Conservation (phyloP, 2,329 filamentous ascomycete species). For the Ophiostoma tasmaniense region DNA sequence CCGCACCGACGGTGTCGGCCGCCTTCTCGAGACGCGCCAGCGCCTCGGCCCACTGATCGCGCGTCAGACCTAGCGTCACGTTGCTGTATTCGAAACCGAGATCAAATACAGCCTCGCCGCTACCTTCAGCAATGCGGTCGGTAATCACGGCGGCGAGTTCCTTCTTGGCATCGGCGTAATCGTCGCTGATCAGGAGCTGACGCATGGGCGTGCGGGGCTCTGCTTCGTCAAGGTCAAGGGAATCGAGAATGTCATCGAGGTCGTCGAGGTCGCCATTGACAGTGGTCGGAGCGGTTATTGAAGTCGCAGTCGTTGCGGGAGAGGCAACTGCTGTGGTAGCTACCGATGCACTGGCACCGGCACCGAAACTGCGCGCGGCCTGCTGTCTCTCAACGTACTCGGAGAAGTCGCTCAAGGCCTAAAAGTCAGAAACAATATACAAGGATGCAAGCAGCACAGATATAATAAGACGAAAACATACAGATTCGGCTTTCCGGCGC, state of each 20-base stretch:
- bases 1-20: constrained; percentile 56
- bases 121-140: constrained; percentile 67
- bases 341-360: constrained; percentile 21
- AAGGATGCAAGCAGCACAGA: neutral
- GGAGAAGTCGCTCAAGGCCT: constrained; percentile 88
- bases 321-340: constrained; percentile 25
- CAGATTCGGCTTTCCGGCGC: constrained; percentile 77
- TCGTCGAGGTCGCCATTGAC: constrained; percentile 54
- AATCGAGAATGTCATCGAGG: constrained; percentile 84
- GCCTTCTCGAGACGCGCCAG: constrained; percentile 57
- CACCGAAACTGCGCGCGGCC: constrained; percentile 53
- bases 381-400: constrained; percentile 97
- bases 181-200: constrained; percentile 56
- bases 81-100: constrained; percentile 85
- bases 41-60: constrained; percentile 67
- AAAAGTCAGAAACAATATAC: neutral
- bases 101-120: constrained; percentile 86
- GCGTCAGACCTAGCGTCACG: constrained; percentile 69
- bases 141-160: constrained; percentile 57
- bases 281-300: constrained; percentile 25
- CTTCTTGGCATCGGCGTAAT: constrained; percentile 46
- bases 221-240: constrained; percentile 70
- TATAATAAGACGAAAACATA: constrained; percentile 34
- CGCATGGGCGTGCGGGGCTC: constrained; percentile 61
- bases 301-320: constrained; percentile 24